These are phyloP conservation scores for Echites panduratus DNA, from an alignment of 257 asterid species.

Conservation along the genomic window DNA sequence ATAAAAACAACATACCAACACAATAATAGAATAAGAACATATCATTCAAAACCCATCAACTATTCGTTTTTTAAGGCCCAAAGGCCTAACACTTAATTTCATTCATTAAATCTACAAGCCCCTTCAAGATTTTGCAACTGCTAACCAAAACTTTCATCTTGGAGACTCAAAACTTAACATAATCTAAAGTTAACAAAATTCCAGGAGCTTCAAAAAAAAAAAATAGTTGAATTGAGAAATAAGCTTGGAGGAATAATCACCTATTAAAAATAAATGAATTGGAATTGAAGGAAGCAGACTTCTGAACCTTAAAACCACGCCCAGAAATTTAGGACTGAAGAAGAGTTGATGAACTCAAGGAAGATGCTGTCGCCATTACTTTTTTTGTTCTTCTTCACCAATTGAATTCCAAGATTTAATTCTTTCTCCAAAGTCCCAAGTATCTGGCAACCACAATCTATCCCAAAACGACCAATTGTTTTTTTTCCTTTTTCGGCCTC, in stretches of 20 bases:
- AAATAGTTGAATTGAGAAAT: neutral
- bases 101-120: neutral
- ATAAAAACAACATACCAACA: neutral
- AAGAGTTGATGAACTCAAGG: slow-evolving; percentile 73
- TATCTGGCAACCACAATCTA: neutral
- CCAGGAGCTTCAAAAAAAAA: neutral
- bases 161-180: slow-evolving; percentile 5
- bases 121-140: slow-evolving; percentile 13
- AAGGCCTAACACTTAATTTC: neutral
- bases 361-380: slow-evolving; percentile 65
- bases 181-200: no score
- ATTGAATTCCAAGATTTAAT: no score
- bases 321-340: slow-evolving; percentile 50
- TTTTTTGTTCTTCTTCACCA: neutral
- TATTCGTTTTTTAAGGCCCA: neutral
- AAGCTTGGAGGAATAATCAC: slow-evolving; percentile 24
- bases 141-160: neutral
- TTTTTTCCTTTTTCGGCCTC: slow-evolving; percentile 8
- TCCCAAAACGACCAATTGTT: slow-evolving; percentile 7
- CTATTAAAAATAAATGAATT: slow-evolving; percentile 45
- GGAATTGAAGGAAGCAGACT: slow-evolving; percentile 38
- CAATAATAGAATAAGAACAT: neutral
- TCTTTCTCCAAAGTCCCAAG: slow-evolving; percentile 1
- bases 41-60: slow-evolving; percentile 1
- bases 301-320: slow-evolving; percentile 40